Percentiles rank a stretch among this genome's conserved stretches.
Conservation (phyloP, 257 asterid genomes). For the Solanum lycopersicoides region DNA sequence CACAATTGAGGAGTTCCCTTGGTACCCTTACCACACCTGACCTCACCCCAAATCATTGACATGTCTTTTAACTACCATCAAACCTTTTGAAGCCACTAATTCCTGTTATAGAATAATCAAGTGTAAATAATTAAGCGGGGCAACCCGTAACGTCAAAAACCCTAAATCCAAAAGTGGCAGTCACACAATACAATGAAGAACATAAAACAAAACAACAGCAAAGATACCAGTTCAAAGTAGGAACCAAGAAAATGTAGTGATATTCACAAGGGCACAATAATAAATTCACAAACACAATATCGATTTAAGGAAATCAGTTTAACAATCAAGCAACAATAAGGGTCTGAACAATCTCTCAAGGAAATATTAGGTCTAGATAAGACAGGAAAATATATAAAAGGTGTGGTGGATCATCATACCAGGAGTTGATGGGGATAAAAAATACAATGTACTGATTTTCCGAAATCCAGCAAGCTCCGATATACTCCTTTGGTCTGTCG, state of each 20-base stretch:
- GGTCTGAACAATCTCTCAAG: too few relatives aligned
- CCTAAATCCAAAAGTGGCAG: not conserved
- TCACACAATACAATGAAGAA: not conserved
- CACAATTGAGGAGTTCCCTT: not conserved
- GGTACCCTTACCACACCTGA: not conserved
- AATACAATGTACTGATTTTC: too few relatives aligned
- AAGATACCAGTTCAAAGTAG: not conserved
- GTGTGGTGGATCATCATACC: too few relatives aligned
- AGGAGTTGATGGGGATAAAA: too few relatives aligned
- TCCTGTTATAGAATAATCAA: not conserved
- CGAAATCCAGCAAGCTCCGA: too few relatives aligned
- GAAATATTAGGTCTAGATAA: too few relatives aligned
- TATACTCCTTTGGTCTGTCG: too few relatives aligned
- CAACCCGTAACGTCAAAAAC: not conserved
- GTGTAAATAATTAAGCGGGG: not conserved
- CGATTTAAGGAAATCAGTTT: too few relatives aligned
- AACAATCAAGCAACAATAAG: too few relatives aligned
- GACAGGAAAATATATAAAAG: too few relatives aligned
- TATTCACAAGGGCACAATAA: too few relatives aligned
- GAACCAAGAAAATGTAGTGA: not conserved
- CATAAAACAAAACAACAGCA: not conserved
- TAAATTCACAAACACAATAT: too few relatives aligned
- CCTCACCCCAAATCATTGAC: not conserved
- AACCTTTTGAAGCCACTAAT: not conserved
- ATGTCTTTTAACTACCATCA: not conserved